Percentiles rank a stretch among this genome's conserved stretches.
These are phyloP conservation scores for Phytophthora citrophthora DNA, from an alignment of 352 stramenopile species.

Conservation along the genomic window DNA sequence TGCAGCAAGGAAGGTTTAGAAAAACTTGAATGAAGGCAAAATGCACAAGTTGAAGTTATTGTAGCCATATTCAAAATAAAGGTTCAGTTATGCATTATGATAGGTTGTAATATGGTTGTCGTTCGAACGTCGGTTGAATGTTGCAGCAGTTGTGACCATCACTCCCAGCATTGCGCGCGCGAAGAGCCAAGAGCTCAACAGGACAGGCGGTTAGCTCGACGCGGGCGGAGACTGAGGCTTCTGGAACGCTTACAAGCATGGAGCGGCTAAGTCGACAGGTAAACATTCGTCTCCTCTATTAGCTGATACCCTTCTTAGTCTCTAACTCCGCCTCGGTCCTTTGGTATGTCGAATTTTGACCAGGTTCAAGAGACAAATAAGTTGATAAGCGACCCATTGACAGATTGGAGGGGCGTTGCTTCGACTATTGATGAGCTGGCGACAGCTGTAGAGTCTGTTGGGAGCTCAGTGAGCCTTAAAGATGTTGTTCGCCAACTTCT, in stretches of 20 bases:
- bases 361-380: conserved; percentile 53
- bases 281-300: conserved; percentile 6
- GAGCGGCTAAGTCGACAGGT: conserved; percentile 34
- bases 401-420: conserved; percentile 54
- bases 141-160: conserved; percentile 9
- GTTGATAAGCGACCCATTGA: conserved; percentile 30
- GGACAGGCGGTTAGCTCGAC: conserved; percentile 19
- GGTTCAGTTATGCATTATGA: conserved; percentile 13
- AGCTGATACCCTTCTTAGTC: conserved; percentile 5
- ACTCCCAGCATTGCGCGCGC: conserved; percentile 12
- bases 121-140: conserved; percentile 19
- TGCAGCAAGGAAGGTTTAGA: too few species aligned
- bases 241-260: conserved; percentile 20
- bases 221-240: conserved; percentile 6
- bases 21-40: conserved; percentile 5
- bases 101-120: neutral
- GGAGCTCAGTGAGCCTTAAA: conserved; percentile 22
- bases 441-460: conserved; percentile 48
- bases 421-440: conserved; percentile 52
- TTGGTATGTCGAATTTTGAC: conserved; percentile 7
- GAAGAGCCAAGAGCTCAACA: conserved; percentile 6
- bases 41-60: conserved; percentile 13
- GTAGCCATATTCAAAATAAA: conserved; percentile 18
- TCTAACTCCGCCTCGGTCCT: conserved; percentile 21
- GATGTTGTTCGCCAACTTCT: conserved; percentile 50